phyloP scores from a whole-genome alignment of 257 asterid species.

The Asclepias syriaca region DNA sequence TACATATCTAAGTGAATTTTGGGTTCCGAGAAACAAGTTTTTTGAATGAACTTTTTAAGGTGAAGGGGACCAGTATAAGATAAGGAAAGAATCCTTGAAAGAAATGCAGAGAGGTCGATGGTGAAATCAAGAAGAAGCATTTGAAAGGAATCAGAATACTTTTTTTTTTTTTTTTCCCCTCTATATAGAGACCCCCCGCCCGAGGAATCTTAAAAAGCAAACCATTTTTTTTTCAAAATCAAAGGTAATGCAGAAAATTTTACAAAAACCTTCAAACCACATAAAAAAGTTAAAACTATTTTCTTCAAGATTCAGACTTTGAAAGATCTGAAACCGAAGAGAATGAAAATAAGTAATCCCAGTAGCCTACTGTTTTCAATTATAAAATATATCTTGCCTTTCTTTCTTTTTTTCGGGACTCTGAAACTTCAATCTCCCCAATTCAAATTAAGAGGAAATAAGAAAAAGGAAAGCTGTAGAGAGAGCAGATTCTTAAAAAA shows the following conservation, averaged over 20 bases:
- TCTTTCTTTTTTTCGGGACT: too few relatives aligned
- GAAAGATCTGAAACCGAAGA: conserved; percentile 42
- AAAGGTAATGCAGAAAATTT: conserved; percentile 31
- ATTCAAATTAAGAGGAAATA: background rate
- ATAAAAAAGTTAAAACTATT: conserved; percentile 16
- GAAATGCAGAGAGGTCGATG: conserved; percentile 44
- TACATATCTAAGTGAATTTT: background rate
- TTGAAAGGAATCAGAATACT: conserved; percentile 70
- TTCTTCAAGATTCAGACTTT: conserved; percentile 4
- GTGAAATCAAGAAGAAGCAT: conserved; percentile 59
- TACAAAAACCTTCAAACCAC: background rate
- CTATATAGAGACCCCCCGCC: conserved; percentile 35
- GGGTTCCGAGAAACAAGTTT: background rate
- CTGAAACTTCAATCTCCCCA: conserved; percentile 16
- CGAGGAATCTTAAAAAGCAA: conserved; percentile 60
- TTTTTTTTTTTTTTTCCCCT: conserved; percentile 18
- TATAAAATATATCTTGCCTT: too few relatives aligned
- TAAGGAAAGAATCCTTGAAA: conserved; percentile 17
- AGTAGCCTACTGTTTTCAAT: conserved; percentile 6
- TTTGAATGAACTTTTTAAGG: conserved; percentile 15
- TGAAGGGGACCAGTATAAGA: conserved; percentile 15
- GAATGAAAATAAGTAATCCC: conserved; percentile 9
- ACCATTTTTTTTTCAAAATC: conserved; percentile 30
- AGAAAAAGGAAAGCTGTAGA: conserved; percentile 27
- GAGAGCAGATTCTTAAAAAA: conserved; percentile 32